These are phyloP conservation scores for Fusarium secorum DNA, from an alignment of 2,329 filamentous ascomycete species.

Conservation along the genomic window DNA sequence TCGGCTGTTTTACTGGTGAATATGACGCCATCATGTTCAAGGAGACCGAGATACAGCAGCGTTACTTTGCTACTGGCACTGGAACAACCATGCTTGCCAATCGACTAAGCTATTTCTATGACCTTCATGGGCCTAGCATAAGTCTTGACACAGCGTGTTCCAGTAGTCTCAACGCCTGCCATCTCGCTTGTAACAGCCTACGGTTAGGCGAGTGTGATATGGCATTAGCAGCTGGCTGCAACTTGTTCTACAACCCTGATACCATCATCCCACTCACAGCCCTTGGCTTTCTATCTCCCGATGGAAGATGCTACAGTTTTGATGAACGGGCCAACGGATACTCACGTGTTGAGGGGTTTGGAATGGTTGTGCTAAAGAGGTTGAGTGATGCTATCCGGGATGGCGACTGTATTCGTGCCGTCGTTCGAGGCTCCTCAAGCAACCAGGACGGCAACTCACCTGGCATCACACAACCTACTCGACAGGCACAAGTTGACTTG, in stretches of 20 bases:
- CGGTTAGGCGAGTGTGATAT: neutral
- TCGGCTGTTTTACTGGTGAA: constrained; percentile 3
- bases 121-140: constrained; percentile 1
- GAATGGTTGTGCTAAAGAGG: neutral
- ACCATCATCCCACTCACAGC: constrained; percentile 3
- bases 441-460: neutral
- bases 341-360: neutral
- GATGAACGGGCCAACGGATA: neutral
- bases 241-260: constrained; percentile 1
- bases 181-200: neutral
- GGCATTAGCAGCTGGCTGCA: constrained; percentile 2
- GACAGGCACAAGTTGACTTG: neutral
- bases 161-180: neutral
- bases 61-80: neutral
- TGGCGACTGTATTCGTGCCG: constrained; percentile 1
- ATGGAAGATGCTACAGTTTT: constrained; percentile 1
- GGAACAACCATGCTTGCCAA: constrained; percentile 9
- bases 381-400: neutral
- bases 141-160: constrained; percentile 3
- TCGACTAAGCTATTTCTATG: constrained; percentile 3
- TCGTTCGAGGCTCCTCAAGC: neutral
- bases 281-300: neutral
- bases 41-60: constrained; percentile 1
- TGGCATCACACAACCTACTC: neutral
- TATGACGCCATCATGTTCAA: constrained; percentile 11